A percentile compares a stretch with the other conserved stretches of the same genome.
Evolutionary conservation across 2,329 filamentous ascomycete genomes (phyloP).

Genomic region (Epichloe brachyelytri): DNA sequence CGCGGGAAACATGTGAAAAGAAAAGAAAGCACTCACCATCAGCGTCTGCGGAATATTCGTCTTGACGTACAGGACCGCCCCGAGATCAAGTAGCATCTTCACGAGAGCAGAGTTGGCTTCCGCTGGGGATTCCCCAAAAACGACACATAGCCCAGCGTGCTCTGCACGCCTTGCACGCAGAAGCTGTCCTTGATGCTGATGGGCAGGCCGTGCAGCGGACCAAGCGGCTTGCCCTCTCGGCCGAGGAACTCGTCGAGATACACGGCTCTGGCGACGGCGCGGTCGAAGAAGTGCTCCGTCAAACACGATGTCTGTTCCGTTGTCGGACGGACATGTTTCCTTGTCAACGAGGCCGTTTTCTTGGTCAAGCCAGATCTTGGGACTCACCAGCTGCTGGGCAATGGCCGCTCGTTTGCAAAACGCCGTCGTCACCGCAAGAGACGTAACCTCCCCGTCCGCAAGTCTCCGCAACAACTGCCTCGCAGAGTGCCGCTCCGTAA

Average conservation of each 20-base stretch:
- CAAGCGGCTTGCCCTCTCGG: slow-evolving; percentile 6
- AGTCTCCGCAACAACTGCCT: slow-evolving; percentile 23
- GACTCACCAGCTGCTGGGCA: slow-evolving; percentile 16
- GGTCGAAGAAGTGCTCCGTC: slow-evolving; percentile 33
- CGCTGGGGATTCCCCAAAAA: slow-evolving; percentile 13
- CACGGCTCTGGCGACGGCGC: slow-evolving; percentile 10
- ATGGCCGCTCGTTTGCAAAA: slow-evolving; percentile 17
- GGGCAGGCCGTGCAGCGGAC: slow-evolving; percentile 14
- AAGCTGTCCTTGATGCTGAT: slow-evolving; percentile 16
- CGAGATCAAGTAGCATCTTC: slow-evolving; percentile 12
- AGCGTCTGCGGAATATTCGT: slow-evolving; percentile 47
- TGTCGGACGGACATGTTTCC: not conserved
- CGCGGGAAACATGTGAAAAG: not conserved
- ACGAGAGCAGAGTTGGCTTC: slow-evolving; percentile 13
- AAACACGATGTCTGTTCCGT: slow-evolving; percentile 18
- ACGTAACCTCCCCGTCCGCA: slow-evolving; percentile 17
- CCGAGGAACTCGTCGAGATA: slow-evolving; percentile 9
- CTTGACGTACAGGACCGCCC: slow-evolving; percentile 23
- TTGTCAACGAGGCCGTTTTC: too few species aligned
- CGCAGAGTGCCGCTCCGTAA: slow-evolving; percentile 30
- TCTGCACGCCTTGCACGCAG: slow-evolving; percentile 11
- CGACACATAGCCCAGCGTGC: slow-evolving; percentile 14
- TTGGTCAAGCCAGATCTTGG: not conserved
- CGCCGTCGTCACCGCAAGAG: slow-evolving; percentile 23
- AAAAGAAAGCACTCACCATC: slow-evolving; percentile 30